Base-by-base conservation (phyloP, 1,284 basidiomycete genomes). In the Ganoderma leucocontextum region DNA sequence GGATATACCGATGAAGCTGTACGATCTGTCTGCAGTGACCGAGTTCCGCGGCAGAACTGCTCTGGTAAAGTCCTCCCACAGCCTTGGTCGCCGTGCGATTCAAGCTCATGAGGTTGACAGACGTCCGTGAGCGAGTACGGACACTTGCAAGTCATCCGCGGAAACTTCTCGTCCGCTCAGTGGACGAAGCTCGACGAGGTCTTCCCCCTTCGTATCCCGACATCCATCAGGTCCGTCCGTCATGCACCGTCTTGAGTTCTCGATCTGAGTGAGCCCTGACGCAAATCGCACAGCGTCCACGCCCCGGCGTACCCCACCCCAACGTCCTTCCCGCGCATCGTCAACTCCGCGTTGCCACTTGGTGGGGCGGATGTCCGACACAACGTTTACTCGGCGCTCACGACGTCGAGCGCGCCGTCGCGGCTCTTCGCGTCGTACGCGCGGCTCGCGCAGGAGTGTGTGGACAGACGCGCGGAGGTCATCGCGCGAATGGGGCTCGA, bases 131-230 rank as follows among this genome's bases (percentile, higher is more conserved):
- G 60, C 36, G 66, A 72, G 38, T 74, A 72, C 75, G 70, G 84
- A 47, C 81, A 85, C 38, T 74, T 84, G 62, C 85, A 89, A 65
- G 84, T 91, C 60, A 84, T 86, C 15, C 83, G 91, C 70, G 91
- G 90, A 58, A 38, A 38, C 1, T 82, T 91, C 69, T 80, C 83
- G 2, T 64, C 75, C 22, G 65, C 78, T 12, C 78, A 81, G n/a
- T 72, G 82, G 25, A 66, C 72, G 15, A 73, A 75, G 2, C 86
- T 86, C 69, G 76, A 84, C 36, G 74, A 74, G n/a, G 84, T 82
- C 83, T 65, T 65, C 35, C 67, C 65, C 10, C 19, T 61, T 2
- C 67, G 55, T 19, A 63, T 42, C 19, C 75, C 75, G 4, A 7
- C 67, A 4, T 74, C 74, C 5, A 69, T 75, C 63, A 73, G 65